Conservation (phyloP, 2,329 filamentous ascomycete species). For the Cercospora sojina region DNA sequence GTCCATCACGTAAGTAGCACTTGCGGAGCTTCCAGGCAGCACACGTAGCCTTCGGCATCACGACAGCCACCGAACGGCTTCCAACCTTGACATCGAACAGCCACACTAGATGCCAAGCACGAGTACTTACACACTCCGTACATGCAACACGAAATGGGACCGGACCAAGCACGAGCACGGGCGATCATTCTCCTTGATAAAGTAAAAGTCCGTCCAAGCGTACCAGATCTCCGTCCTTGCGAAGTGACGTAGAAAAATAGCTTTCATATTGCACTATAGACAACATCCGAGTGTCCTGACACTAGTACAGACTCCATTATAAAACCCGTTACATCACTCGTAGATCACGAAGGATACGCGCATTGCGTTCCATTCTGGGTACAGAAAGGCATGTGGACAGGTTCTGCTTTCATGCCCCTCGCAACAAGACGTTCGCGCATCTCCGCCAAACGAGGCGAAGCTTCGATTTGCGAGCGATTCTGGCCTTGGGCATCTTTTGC, state of each 20-base stretch:
- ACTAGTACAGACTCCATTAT: background rate
- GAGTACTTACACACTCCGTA: background rate
- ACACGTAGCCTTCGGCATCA: background rate
- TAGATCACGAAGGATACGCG: conserved; percentile 26
- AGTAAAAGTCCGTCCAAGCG: background rate
- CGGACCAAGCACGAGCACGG: background rate
- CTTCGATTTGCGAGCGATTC: conserved; percentile 70
- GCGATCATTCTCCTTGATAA: background rate
- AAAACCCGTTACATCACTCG: background rate
- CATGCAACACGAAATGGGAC: background rate
- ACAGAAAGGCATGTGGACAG: conserved; percentile 73
- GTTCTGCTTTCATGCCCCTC: conserved; percentile 62
- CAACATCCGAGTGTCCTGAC: background rate
- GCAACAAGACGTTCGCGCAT: conserved; percentile 73
- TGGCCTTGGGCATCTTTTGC: conserved; percentile 60
- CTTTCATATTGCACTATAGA: background rate
- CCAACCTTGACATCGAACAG: background rate
- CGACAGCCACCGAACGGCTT: background rate
- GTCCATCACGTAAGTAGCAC: background rate
- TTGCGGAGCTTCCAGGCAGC: background rate
- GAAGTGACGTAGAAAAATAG: background rate
- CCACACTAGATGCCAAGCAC: background rate
- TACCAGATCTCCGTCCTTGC: too few species aligned
- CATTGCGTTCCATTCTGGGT: conserved; percentile 59
- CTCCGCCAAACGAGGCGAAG: conserved; percentile 68